A percentile compares a stretch with the other conserved stretches of the same genome.
These are phyloP conservation scores for Ceratobasidium sp. DNA, from an alignment of 1,284 basidiomycete species.

Conservation along the genomic window DNA sequence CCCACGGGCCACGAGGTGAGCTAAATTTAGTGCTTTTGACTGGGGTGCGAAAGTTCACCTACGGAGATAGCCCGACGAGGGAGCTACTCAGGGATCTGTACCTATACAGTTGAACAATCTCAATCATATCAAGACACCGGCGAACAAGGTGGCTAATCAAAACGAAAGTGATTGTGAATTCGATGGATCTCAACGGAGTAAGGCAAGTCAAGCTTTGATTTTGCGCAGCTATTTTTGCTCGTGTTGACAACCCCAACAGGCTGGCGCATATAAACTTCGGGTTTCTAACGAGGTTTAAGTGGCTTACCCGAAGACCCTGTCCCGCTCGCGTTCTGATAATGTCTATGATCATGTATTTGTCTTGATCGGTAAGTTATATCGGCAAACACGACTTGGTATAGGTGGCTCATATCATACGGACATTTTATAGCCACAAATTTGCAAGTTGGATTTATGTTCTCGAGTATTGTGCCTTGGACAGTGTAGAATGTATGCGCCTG, in stretches of 20 bases:
- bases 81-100: not conserved
- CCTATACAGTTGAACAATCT: not conserved
- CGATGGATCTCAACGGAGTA: not conserved
- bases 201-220: not conserved
- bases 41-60: not conserved
- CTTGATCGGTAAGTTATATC: no score
- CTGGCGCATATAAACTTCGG: not conserved
- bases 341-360: no score
- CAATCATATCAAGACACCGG: not conserved
- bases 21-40: not conserved
- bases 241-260: not conserved
- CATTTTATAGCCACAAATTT: no score
- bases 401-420: no score
- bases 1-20: not conserved
- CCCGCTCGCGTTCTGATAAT: no score
- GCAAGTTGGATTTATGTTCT: no score
- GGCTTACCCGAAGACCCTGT: no score
- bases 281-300: not conserved
- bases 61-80: no score
- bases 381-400: no score
- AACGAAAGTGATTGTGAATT: slow-evolving; percentile 15
- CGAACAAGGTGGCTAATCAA: not conserved
- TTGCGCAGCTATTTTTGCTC: no score
- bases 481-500: no score
- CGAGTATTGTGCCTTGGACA: no score